Evolutionary conservation across 306 rosid species (phyloP).

Genomic region (Cercis canadensis): DNA sequence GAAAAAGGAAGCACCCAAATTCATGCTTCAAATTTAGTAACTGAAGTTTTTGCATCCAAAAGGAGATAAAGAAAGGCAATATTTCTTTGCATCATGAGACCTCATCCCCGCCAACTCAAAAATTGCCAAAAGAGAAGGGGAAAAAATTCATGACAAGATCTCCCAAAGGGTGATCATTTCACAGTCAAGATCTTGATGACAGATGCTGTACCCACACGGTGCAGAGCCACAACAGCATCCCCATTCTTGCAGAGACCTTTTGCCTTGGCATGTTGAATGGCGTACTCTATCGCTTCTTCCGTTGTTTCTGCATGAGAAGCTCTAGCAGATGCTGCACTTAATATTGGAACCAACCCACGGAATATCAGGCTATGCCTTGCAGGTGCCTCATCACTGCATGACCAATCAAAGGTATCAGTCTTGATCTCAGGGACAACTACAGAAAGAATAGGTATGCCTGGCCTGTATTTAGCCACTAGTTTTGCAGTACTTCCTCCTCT

Average conservation of each 20-base stretch:
- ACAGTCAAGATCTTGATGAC: conserved; percentile 96
- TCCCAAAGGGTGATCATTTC: conserved; percentile 58
- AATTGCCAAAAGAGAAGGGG: background rate
- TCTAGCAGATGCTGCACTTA: conserved; percentile 90
- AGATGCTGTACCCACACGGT: conserved; percentile 89
- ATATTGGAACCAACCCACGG: conserved; percentile 91
- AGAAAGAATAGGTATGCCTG: conserved; percentile 93
- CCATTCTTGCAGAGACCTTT: conserved; percentile 86
- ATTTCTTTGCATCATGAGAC: conserved; percentile 22
- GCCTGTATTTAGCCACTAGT: conserved; percentile 97
- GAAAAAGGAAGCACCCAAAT: background rate
- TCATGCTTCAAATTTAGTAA: background rate
- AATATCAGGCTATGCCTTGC: conserved; percentile 97
- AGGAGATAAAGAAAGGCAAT: conserved; percentile 12
- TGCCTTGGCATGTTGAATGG: conserved; percentile 74
- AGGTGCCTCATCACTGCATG: conserved; percentile 96
- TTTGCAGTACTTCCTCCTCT: conserved; percentile 91
- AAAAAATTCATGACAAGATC: background rate
- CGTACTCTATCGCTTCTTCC: conserved; percentile 84
- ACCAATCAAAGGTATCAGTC: conserved; percentile 91
- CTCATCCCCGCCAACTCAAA: conserved; percentile 18
- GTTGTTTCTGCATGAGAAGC: conserved; percentile 92
- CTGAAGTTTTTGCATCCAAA: conserved; percentile 14
- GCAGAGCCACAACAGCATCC: conserved; percentile 92
- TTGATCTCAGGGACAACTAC: conserved; percentile 95